Evolutionary conservation across 331 rosid genomes (phyloP).

Genomic region (Pyracantha coccinea): DNA sequence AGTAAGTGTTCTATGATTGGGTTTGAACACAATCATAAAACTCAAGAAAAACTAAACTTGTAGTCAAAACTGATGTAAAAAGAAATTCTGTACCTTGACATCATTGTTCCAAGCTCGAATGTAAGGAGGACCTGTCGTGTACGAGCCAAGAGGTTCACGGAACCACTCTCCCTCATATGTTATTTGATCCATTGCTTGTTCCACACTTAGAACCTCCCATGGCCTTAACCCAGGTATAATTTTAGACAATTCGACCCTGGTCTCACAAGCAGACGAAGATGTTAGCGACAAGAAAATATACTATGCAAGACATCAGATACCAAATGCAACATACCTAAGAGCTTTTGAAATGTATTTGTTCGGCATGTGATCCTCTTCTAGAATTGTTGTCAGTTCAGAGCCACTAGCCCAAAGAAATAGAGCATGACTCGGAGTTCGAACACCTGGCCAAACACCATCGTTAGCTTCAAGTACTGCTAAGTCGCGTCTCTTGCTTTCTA

Average conservation of each 20-base stretch:
- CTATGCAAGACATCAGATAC: neutral
- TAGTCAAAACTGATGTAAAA: neutral
- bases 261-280: slow-evolving; percentile 2
- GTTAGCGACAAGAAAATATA: neutral
- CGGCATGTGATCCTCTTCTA: slow-evolving; percentile 97
- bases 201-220: slow-evolving; percentile 91
- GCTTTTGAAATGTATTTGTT: slow-evolving; percentile 80
- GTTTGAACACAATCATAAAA: no score
- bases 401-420: slow-evolving; percentile 99
- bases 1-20: no score
- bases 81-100: slow-evolving; percentile 38
- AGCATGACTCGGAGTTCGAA: slow-evolving; percentile 79
- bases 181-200: slow-evolving; percentile 89
- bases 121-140: slow-evolving; percentile 81
- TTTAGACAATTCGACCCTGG: slow-evolving; percentile 48
- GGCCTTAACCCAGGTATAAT: slow-evolving; percentile 87
- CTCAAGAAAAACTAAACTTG: neutral
- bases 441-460: slow-evolving; percentile 91
- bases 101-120: slow-evolving; percentile 49
- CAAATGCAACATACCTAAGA: slow-evolving; percentile 51
- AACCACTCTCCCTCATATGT: slow-evolving; percentile 74
- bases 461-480: slow-evolving; percentile 88
- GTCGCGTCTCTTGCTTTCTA: slow-evolving; percentile 90
- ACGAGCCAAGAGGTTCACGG: slow-evolving; percentile 78
- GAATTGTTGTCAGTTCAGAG: slow-evolving; percentile 64